phyloP scores from a whole-genome alignment of 495 filamentous ascomycete species.

The Penicillium samsonianum region DNA sequence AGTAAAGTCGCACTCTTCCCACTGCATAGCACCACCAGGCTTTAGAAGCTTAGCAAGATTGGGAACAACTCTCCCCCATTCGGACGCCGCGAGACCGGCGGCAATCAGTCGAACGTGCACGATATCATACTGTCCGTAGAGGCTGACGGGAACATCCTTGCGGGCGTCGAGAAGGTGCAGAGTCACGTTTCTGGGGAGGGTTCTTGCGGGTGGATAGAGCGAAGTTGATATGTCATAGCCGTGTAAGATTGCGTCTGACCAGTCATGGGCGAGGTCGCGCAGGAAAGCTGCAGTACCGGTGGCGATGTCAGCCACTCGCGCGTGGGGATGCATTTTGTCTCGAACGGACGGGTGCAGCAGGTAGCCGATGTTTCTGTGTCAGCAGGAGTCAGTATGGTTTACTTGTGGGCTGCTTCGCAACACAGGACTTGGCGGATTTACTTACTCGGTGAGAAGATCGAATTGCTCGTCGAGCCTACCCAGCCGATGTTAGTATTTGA shows the following conservation, averaged over 20 bases:
- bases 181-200: constrained; percentile 29
- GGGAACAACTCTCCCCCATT: constrained; percentile 19
- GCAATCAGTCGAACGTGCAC: constrained; percentile 38
- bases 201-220: constrained; percentile 23
- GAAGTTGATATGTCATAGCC: constrained; percentile 33
- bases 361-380: constrained; percentile 13
- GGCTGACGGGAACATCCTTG: constrained; percentile 20
- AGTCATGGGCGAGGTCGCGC: constrained; percentile 23
- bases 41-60: constrained; percentile 33
- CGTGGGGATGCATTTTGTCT: constrained; percentile 9
- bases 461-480: constrained; percentile 10
- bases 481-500: neutral
- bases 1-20: constrained; percentile 31
- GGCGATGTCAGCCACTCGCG: constrained; percentile 24
- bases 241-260: constrained; percentile 20
- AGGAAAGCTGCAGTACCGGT: constrained; percentile 34
- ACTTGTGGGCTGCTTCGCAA: neutral
- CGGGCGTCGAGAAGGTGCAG: constrained; percentile 21
- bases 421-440: neutral
- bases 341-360: constrained; percentile 19
- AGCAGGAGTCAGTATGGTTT: constrained; percentile 3
- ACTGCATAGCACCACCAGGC: constrained; percentile 43
- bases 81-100: constrained; percentile 27
- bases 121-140: constrained; percentile 34
- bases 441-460: constrained; percentile 7